Evolutionary conservation across 225 moss, liverwort and hornwort species (phyloP), one percentile per base, ranked within the genome.

Genomic region (Physcomitrellopsis africana): DNA sequence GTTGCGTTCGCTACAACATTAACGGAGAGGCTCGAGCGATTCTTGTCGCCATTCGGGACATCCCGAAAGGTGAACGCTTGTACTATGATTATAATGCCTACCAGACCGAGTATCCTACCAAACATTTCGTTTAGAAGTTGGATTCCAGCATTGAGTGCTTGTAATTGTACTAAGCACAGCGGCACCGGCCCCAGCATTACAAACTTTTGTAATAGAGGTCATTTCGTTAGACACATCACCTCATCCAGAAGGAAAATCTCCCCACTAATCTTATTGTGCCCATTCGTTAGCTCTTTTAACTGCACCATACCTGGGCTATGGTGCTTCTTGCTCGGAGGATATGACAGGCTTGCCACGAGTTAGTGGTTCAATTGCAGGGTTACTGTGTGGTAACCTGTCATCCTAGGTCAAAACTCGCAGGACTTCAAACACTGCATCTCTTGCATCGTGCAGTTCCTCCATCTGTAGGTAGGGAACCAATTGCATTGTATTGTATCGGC

Each of bases 1-100:
- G 85, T 16, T 91, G 91, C 52, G 83, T 91, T 1, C 73, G 91
- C 54, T 91, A 74, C 68, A 81, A 86, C 41, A 82, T 91, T 51
- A 89, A 87, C 18, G 89, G 91, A 9, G 81, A 91, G 47, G 89
- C 91, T 10, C 74, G 86, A 65, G 86, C 77, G 11, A 64, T 91
- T 13, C 67, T 91, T 57, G 70, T 91, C 9, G 89, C 91, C 6
- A 85, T 91, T 29, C 80, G 89, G 22, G 91, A 91, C 66, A 91
- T 91, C 56, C 79, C 83, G 6, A 81, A 81, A 58, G 89, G 91
- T 14, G 91, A 91, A 72, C 86, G 86, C 9, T 60, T 91, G 61
- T 91, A 91, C 48, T 91, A 91, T 71, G 89, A 91, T 57, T 91
- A 91, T 57, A 91, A 91, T 63, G 89, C 84, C 2, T 89, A 81